Conservation (phyloP, 1,284 basidiomycete species). For the Phlebopus sp. region DNA sequence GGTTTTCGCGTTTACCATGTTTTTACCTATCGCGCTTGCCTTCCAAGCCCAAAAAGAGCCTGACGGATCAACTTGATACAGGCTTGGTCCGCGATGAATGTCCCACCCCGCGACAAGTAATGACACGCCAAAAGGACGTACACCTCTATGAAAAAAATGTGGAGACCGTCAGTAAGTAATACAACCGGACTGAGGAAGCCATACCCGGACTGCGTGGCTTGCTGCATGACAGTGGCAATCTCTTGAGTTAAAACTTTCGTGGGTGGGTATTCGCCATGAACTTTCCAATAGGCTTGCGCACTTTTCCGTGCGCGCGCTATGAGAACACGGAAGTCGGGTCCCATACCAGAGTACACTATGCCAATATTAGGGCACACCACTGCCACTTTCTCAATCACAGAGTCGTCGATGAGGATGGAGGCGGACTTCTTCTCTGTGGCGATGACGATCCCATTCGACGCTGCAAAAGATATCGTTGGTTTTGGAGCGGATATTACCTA, state of each 20-base stretch:
- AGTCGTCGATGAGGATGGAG: conserved; percentile 96
- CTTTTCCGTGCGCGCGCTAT: conserved; percentile 94
- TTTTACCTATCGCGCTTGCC: conserved; percentile 98
- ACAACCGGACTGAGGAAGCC: conserved; percentile 34
- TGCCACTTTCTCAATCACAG: conserved; percentile 95
- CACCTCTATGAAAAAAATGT: conserved; percentile 68
- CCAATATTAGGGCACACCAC: conserved; percentile 98
- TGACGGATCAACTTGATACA: conserved; percentile 99
- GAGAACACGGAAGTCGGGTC: conserved; percentile 95
- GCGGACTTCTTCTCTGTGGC: conserved; percentile 99
- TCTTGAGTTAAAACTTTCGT: conserved; percentile 96
- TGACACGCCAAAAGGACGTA: conserved; percentile 96
- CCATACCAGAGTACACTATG: conserved; percentile 99
- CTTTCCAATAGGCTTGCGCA: conserved; percentile 99
- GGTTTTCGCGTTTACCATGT: conserved; percentile 99
- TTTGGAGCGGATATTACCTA: conserved; percentile 18
- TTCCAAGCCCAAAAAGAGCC: conserved; percentile 99
- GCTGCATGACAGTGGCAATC: conserved; percentile 97
- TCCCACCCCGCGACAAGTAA: conserved; percentile 97
- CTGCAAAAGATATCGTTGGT: conserved; percentile 42
- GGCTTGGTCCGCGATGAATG: conserved; percentile 82
- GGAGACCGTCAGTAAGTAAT: conserved; percentile 23
- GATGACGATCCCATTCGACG: conserved; percentile 98
- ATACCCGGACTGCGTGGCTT: conserved; percentile 97
- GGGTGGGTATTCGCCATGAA: conserved; percentile 98